Evolutionary conservation across 352 stramenopile genomes (phyloP), one percentile per base, ranked within the genome.

Genomic region (Globisporangium heterothallicum): DNA sequence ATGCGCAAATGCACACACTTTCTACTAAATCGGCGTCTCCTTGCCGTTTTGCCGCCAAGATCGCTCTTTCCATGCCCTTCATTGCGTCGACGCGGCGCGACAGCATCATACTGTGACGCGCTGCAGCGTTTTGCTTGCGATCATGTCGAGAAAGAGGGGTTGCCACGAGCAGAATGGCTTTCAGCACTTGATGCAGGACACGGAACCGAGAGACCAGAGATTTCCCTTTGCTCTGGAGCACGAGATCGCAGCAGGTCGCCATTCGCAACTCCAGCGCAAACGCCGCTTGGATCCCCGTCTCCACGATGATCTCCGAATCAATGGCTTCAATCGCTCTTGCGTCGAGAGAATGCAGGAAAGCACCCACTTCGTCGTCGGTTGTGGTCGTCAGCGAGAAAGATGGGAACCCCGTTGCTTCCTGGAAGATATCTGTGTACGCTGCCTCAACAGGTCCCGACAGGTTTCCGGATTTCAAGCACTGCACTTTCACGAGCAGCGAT

Each of bases 11-110:
- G 42, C 86, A 94, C 12, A 89, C 70, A 25, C 68, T 78, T 48
- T 97, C 83, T 9, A 94, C 53, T 18, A 97, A 56, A 21, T 86
- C 73, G 0, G 84, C 52, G 29, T 96, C 72, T 18, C 80, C 64
- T 18, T 94, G 72, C 0, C 87, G 70, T 53, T 94, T 92, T 38
- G 70, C 80, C 0, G 86, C 80, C 42, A 93, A 38, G 12, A 97
- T 64, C 3, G 81, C 75, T 16, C 86, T 65, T 44, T 97, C 86
- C 9, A 96, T 62, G 0, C 72, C 44, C 42, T 91, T 94, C 8
- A 95, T 63, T 1, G 61, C 72, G 49, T 96, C 85, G 8, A 92
- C 70, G 1, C 81, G 68, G 2, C 68, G 69, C 13, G 67, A 42
- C 0, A 96, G 53, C 13, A 67, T 21, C 21, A 71, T 38, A 0